phyloP scores from a whole-genome alignment of 805 yeast genomes.

The Suhomyces sp. region DNA sequence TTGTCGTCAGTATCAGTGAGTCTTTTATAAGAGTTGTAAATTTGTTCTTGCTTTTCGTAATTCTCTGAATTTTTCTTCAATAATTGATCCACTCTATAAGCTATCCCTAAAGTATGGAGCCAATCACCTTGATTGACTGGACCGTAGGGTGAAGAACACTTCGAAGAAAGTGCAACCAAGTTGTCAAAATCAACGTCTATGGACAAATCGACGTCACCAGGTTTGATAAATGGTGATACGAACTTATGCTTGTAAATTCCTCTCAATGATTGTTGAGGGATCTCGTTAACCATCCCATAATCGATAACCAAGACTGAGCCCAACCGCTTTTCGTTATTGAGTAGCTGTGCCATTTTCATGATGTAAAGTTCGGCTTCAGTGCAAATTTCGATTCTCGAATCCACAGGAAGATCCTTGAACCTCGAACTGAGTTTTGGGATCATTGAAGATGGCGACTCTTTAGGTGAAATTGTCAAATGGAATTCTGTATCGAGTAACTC shows the following conservation, averaged over 20 bases:
- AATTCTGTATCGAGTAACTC: conserved; percentile 39
- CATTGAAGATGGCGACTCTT: conserved; percentile 60
- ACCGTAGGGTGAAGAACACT: conserved; percentile 41
- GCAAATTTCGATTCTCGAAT: conserved; percentile 67
- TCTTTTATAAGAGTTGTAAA: conserved; percentile 58
- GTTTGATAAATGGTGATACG: conserved; percentile 70
- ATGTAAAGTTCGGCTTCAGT: conserved; percentile 68
- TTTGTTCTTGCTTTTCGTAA: conserved; percentile 49
- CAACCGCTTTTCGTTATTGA: conserved; percentile 34
- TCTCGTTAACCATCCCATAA: conserved; percentile 62
- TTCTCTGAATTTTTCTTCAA: conserved; percentile 40
- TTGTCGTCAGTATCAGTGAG: conserved; percentile 59
- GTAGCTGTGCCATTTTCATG: conserved; percentile 49
- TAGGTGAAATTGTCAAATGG: conserved; percentile 55
- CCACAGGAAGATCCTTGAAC: conserved; percentile 52
- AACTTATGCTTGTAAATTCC: conserved; percentile 72
- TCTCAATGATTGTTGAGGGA: conserved; percentile 72
- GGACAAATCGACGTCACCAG: conserved; percentile 80
- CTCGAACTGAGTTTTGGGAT: conserved; percentile 54
- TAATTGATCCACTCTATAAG: conserved; percentile 62
- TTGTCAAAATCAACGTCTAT: conserved; percentile 81
- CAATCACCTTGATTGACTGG: conserved; percentile 79
- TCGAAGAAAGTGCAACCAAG: conserved; percentile 31
- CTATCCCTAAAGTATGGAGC: conserved; percentile 74
- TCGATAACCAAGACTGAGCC: conserved; percentile 78